Base-by-base conservation (phyloP, 164 flowering plant genomes). In the Amborella trichopoda region DNA sequence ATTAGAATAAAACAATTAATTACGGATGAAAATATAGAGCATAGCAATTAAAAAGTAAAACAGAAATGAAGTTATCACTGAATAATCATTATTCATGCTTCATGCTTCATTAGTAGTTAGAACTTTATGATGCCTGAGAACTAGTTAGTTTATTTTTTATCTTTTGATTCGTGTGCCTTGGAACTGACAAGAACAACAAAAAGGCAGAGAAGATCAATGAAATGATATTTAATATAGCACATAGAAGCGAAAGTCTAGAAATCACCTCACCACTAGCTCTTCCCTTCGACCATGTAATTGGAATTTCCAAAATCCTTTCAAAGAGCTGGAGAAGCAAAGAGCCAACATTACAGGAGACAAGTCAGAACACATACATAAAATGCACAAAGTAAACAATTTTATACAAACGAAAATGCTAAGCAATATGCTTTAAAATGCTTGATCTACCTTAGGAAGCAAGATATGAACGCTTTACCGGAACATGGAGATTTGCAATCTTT, bases 201-300 rank as follows among this genome's bases (percentile, higher is more conserved):
- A 32, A 32, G 36, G 36, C 11, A 32, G n/a, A 11, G 13, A 32
- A n/a, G 13, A 32, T 32, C n/a, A n/a, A 32, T n/a, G n/a, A 32
- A 32, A 32, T 32, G 11, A 32, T 10, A 32, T 32, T 10, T 32
- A 32, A 32, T 32, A 32, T 10, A 10, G 36, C 11, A 32, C n/a
- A 1, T 32, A 32, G n/a, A 32, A 32, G 36, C n/a, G 2, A n/a
- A n/a, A n/a, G n/a, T n/a, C n/a, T n/a, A n/a, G n/a, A n/a, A 74
- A 71, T 75, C 83, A 93, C 99, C 99, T 93, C 94, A 62, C 99
- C 99, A 39, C 81, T 80, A 61, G 96, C 95, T 82, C 99, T 82
- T 44, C 99, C 99, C 58, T 72, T 68, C 40, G 81, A 74, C 95
- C 95, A 93, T n/a, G 24, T 53, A 44, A 93, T 80, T 45, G 99